Conservation (phyloP, 2,329 filamentous ascomycete species). For the Microcyclospora tardicrescens region DNA sequence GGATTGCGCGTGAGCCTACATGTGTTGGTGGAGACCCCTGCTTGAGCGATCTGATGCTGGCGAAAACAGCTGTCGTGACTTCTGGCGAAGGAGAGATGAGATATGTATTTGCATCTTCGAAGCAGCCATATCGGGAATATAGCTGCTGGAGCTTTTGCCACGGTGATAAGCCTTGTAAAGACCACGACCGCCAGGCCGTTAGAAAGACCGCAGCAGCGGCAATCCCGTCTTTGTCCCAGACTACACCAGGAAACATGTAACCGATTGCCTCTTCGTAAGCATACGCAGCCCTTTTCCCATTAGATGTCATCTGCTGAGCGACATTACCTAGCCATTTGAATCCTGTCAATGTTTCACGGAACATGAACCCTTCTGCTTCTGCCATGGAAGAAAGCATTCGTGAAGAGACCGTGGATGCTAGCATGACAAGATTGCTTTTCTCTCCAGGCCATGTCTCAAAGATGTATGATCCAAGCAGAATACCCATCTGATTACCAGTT, state of each 20-base stretch:
- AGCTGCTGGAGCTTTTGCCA: slow-evolving; percentile 44
- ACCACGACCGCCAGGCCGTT: slow-evolving; percentile 41
- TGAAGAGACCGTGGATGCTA: slow-evolving; percentile 51
- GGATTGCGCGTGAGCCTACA: slow-evolving; percentile 40
- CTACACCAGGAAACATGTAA: slow-evolving; percentile 51
- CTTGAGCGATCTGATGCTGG: slow-evolving; percentile 35
- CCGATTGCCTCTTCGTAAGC: slow-evolving; percentile 55
- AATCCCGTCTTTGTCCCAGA: slow-evolving; percentile 53
- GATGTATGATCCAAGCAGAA: slow-evolving; percentile 46
- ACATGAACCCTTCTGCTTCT: slow-evolving; percentile 41
- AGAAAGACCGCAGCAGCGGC: slow-evolving; percentile 48
- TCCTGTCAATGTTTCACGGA: slow-evolving; percentile 49
- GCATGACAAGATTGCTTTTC: slow-evolving; percentile 36
- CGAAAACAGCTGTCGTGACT: slow-evolving; percentile 42
- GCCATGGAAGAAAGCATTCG: slow-evolving; percentile 50
- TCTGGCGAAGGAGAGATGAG: slow-evolving; percentile 44
- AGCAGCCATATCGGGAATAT: slow-evolving; percentile 46
- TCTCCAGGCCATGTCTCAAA: slow-evolving; percentile 35
- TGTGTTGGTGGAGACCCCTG: slow-evolving; percentile 9
- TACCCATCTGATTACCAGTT: slow-evolving; percentile 52
- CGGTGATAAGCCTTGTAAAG: slow-evolving; percentile 40
- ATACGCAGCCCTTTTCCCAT: slow-evolving; percentile 41
- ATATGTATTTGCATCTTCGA: slow-evolving; percentile 52
- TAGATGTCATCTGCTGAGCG: slow-evolving; percentile 37
- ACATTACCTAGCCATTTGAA: slow-evolving; percentile 58